These are phyloP conservation scores for Neurospora intermedia DNA, from an alignment of 495 filamentous ascomycete genomes.

Conservation along the genomic window DNA sequence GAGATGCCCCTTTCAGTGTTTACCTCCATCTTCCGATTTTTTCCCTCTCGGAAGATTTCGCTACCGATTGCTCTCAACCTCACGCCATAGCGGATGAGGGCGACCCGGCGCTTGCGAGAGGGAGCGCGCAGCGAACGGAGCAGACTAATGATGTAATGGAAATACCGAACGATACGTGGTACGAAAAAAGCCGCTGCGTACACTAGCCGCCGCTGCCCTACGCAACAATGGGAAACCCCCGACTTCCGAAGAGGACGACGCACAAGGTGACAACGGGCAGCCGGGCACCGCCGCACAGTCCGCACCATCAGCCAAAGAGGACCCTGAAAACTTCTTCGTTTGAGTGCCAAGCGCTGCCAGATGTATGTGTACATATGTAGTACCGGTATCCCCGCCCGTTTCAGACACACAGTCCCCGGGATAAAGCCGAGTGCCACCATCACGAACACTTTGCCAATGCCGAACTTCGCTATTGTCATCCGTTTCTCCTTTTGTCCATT, in stretches of 20 bases:
- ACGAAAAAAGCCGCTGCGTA: neutral
- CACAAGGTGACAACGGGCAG: neutral
- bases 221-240: conserved; percentile 3
- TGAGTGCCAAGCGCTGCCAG: neutral
- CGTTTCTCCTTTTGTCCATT: neutral
- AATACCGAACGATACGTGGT: neutral
- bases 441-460: neutral
- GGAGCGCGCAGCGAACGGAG: neutral
- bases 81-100: neutral
- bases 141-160: neutral
- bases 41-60: neutral
- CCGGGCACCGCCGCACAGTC: neutral
- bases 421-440: neutral
- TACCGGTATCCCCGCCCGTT: neutral
- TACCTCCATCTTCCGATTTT: neutral
- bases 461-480: neutral
- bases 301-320: neutral
- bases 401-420: neutral
- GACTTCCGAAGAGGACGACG: conserved; percentile 5
- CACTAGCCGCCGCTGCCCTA: neutral
- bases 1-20: neutral
- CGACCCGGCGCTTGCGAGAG: neutral
- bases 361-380: neutral
- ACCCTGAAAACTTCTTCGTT: neutral
- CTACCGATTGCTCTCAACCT: neutral